Conservation (phyloP, 208 protist genomes). For the Leishmania lainsoni region DNA sequence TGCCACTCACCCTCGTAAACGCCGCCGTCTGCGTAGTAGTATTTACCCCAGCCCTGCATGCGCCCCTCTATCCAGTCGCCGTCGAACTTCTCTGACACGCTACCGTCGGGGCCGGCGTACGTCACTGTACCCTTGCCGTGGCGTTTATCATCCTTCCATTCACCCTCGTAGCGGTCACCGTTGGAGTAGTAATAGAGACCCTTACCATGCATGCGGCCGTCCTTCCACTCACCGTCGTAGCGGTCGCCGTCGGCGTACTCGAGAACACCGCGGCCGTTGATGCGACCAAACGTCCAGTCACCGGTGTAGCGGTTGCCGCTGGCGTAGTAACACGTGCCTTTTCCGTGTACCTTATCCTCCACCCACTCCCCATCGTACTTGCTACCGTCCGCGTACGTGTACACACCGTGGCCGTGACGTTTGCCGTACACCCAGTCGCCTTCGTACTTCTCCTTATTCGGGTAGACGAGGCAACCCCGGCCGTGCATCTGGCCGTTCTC, state of each 20-base stretch:
- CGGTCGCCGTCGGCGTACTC: slow-evolving; percentile 92
- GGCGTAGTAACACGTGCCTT: slow-evolving; percentile 91
- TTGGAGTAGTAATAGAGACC: slow-evolving; percentile 91
- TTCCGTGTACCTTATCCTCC: slow-evolving; percentile 94
- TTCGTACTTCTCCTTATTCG: slow-evolving; percentile 94
- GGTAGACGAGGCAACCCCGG: slow-evolving; percentile 92
- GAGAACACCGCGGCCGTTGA: slow-evolving; percentile 90
- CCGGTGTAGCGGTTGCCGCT: slow-evolving; percentile 91
- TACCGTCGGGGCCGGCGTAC: slow-evolving; percentile 92
- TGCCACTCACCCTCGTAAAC: slow-evolving; percentile 93
- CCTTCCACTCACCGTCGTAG: slow-evolving; percentile 94
- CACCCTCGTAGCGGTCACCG: slow-evolving; percentile 91
- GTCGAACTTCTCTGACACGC: slow-evolving; percentile 93
- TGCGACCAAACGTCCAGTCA: slow-evolving; percentile 90
- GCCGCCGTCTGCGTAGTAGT: slow-evolving; percentile 94
- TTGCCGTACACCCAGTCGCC: slow-evolving; percentile 96
- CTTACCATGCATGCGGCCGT: slow-evolving; percentile 93
- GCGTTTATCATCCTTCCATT: slow-evolving; percentile 94
- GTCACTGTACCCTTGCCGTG: slow-evolving; percentile 91
- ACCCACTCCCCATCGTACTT: slow-evolving; percentile 94
- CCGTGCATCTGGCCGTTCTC: slow-evolving; percentile 97
- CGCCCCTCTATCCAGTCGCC: slow-evolving; percentile 94
- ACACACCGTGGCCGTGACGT: slow-evolving; percentile 91
- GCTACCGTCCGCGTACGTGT: slow-evolving; percentile 94
- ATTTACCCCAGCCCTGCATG: slow-evolving; percentile 95